Evolutionary conservation across 208 protist species (phyloP), one percentile per base, ranked within the genome.

Genomic region (Leptomonas pyrrhocoris): DNA sequence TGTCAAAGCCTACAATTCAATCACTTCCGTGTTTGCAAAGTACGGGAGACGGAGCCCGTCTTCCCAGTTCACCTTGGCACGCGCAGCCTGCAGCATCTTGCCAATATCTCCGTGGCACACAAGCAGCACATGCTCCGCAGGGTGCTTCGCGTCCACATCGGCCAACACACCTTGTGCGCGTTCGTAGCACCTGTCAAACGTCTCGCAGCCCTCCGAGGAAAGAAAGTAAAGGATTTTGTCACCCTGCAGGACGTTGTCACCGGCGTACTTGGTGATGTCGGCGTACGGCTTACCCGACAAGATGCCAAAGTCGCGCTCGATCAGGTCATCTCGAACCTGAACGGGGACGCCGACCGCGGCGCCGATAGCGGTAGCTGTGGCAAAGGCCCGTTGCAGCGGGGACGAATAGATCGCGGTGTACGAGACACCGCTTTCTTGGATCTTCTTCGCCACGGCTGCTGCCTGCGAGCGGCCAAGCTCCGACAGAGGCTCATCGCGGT

Each of bases 41-140:
- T 94, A 97, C 1, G 89, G 86, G 6, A 86, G 36, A 43, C 61
- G 30, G 27, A 97, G 74, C 0, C 77, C 93, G 13, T 96, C 81
- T 28, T 77, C 51, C 93, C 93, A 97, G 28, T 65, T 48, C 19
- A 93, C 78, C 8, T 79, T 77, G 46, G 68, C 80, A 23, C 80
- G 81, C 6, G 76, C 90, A 1, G 90, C 90, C 40, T 84, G 73
- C 15, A 97, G 51, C 93, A 97, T 97, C 67, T 94, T 97, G n/a
- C 87, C 89, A 65, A 97, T 94, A 66, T 97, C 93, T 15, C 93
- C 93, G 61, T 97, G 93, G 57, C 90, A 95, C 34, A 95, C 90
- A 0, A 96, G 77, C 56, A 95, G 69, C 15, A 97, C 88, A 42
- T 83, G 53, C 69, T 96, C 80, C 16, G 86, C 89, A 9, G 53